These are phyloP conservation scores for Euphorbia pulcherrima DNA, from an alignment of 345 rosid genomes.

Conservation along the genomic window DNA sequence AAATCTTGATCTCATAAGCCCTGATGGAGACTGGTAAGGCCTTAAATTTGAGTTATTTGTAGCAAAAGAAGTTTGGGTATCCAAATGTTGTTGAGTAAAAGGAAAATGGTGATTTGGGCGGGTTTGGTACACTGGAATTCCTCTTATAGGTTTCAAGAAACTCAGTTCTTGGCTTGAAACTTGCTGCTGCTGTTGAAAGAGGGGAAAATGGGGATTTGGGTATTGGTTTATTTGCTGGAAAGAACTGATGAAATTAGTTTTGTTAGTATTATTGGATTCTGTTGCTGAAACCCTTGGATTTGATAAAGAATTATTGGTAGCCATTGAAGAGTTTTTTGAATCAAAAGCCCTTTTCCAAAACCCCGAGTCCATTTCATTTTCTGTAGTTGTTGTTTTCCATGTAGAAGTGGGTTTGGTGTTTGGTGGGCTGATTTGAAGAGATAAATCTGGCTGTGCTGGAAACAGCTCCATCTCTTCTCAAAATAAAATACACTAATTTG, in stretches of 20 bases:
- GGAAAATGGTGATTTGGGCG: slow-evolving; percentile 49
- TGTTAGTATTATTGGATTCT: slow-evolving; percentile 31
- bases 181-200: slow-evolving; percentile 23
- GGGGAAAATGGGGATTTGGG: slow-evolving; percentile 30
- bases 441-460: slow-evolving; percentile 76
- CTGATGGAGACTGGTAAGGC: slow-evolving; percentile 43
- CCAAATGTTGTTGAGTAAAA: slow-evolving; percentile 35
- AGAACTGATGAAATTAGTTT: slow-evolving; percentile 32
- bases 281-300: slow-evolving; percentile 44
- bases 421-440: slow-evolving; percentile 71
- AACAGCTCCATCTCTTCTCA: slow-evolving; percentile 71
- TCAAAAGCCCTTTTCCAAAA: slow-evolving; percentile 59
- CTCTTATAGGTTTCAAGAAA: slow-evolving; percentile 79
- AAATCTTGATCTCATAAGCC: slow-evolving; percentile 61
- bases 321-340: slow-evolving; percentile 49
- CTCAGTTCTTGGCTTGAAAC: slow-evolving; percentile 57
- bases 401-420: slow-evolving; percentile 60
- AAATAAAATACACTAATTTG: not conserved
- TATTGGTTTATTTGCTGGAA: slow-evolving; percentile 37
- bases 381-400: slow-evolving; percentile 52
- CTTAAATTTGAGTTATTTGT: slow-evolving; percentile 22
- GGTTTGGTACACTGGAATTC: slow-evolving; percentile 75
- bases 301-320: slow-evolving; percentile 46
- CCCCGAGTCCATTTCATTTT: slow-evolving; percentile 49
- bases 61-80: slow-evolving; percentile 23